A percentile compares a stretch with the other conserved stretches of the same genome.
These are phyloP conservation scores for Vicia villosa DNA, from an alignment of 306 rosid genomes.

Conservation along the genomic window DNA sequence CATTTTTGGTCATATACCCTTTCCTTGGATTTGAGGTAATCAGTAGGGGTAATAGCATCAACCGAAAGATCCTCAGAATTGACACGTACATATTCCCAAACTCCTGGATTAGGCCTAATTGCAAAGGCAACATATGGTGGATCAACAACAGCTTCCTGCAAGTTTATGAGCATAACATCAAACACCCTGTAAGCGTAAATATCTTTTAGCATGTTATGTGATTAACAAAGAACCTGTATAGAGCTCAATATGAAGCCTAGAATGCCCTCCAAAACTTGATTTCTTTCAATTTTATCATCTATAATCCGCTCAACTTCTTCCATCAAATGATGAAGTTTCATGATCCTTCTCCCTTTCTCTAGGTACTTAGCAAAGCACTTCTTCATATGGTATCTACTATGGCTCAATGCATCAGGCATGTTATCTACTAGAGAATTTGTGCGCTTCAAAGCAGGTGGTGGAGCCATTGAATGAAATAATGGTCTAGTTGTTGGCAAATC, in stretches of 20 bases:
- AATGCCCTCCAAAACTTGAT: conserved; percentile 62
- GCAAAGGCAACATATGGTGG: conserved; percentile 87
- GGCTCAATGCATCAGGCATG: conserved; percentile 81
- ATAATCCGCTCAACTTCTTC: conserved; percentile 67
- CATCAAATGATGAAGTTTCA: conserved; percentile 72
- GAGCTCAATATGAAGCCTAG: conserved; percentile 68
- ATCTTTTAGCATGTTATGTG: background rate
- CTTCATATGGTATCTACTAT: conserved; percentile 77
- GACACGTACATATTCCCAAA: conserved; percentile 79
- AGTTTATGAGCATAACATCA: conserved; percentile 14
- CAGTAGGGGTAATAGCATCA: conserved; percentile 55
- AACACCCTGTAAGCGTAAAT: background rate
- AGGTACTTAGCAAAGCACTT: conserved; percentile 77
- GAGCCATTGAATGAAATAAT: conserved; percentile 42
- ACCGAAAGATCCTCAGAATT: conserved; percentile 68
- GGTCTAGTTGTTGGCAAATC: no score
- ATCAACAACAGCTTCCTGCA: conserved; percentile 80
- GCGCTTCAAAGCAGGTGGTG: conserved; percentile 40
- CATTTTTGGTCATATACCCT: conserved; percentile 62
- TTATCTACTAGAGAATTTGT: conserved; percentile 59
- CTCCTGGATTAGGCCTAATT: conserved; percentile 79
- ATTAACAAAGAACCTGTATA: conserved; percentile 61
- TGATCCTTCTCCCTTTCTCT: conserved; percentile 71
- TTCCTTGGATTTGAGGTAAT: conserved; percentile 73
- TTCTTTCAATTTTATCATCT: conserved; percentile 62